phyloP scores from a whole-genome alignment of 192 early-diverging fungal genomes.

The Phlyctochytrium arcticum region DNA sequence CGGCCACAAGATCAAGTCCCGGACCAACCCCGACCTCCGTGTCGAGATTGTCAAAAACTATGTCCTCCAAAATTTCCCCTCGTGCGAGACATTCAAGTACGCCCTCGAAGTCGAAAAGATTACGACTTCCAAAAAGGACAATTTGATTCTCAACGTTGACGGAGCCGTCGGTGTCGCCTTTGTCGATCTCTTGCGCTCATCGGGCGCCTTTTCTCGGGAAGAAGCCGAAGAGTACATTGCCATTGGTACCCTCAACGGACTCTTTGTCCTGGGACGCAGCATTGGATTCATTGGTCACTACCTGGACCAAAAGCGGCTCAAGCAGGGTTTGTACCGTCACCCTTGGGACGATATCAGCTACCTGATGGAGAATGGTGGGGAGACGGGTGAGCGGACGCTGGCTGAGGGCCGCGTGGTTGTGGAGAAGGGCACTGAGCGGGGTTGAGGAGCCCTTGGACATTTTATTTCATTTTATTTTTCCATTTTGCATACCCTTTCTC shows the following conservation, averaged over 20 bases:
- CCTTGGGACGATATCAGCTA: slow-evolving; percentile 98
- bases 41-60: slow-evolving; percentile 94
- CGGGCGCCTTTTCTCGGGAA: slow-evolving; percentile 87
- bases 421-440: slow-evolving; percentile 2
- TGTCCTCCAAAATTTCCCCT: slow-evolving; percentile 82
- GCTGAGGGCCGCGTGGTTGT: slow-evolving; percentile 16
- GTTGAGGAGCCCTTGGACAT: background rate
- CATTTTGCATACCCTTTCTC: no score
- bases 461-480: background rate
- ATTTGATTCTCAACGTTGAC: slow-evolving; percentile 92
- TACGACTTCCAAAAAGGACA: slow-evolving; percentile 98
- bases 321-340: slow-evolving; percentile 98
- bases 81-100: slow-evolving; percentile 85
- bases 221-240: slow-evolving; percentile 95
- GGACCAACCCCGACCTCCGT: slow-evolving; percentile 97
- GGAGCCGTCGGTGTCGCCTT: slow-evolving; percentile 93
- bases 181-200: slow-evolving; percentile 89
- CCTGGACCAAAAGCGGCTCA: slow-evolving; percentile 96
- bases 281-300: slow-evolving; percentile 98
- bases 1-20: slow-evolving; percentile 99
- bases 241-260: slow-evolving; percentile 86
- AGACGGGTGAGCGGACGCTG: slow-evolving; percentile 3
- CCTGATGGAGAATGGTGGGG: slow-evolving; percentile 42
- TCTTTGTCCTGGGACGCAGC: slow-evolving; percentile 92
- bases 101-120: slow-evolving; percentile 91